Evolutionary conservation across 2,329 filamentous ascomycete species (phyloP).

Genomic region (Fusarium sororula): DNA sequence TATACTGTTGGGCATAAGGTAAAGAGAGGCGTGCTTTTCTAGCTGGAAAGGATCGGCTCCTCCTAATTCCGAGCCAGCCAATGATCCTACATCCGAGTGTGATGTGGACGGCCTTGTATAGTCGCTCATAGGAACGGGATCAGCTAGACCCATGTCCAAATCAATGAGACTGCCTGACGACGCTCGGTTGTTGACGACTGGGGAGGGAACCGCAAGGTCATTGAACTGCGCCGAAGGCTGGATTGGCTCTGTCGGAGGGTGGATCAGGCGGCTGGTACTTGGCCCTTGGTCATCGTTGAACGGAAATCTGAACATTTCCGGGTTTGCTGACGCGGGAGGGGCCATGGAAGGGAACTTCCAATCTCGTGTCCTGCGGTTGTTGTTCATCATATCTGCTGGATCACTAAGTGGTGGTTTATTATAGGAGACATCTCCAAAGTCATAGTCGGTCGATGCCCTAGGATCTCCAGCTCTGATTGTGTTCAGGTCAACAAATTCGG

Average conservation of each 20-base stretch:
- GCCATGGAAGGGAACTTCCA: constrained; percentile 68
- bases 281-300: constrained; percentile 50
- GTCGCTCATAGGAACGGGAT: constrained; percentile 56
- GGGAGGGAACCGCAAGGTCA: constrained; percentile 52
- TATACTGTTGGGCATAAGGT: constrained; percentile 52
- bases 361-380: constrained; percentile 61
- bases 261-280: constrained; percentile 55
- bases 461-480: constrained; percentile 64
- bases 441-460: constrained; percentile 59
- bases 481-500: constrained; percentile 68
- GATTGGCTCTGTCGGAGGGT: constrained; percentile 62
- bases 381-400: constrained; percentile 62
- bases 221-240: constrained; percentile 53
- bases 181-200: constrained; percentile 51
- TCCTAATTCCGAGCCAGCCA: constrained; percentile 65
- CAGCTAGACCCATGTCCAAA: constrained; percentile 64
- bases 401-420: constrained; percentile 65
- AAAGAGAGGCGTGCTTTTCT: constrained; percentile 69
- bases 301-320: constrained; percentile 62
- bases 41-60: constrained; percentile 69
- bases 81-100: constrained; percentile 65
- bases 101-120: constrained; percentile 66
- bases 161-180: constrained; percentile 61
- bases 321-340: constrained; percentile 60
- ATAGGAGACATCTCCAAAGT: constrained; percentile 55